Percentiles rank a stretch among this genome's conserved stretches.
phyloP scores from a whole-genome alignment of 495 filamentous ascomycete genomes.

The Collariella sp. region DNA sequence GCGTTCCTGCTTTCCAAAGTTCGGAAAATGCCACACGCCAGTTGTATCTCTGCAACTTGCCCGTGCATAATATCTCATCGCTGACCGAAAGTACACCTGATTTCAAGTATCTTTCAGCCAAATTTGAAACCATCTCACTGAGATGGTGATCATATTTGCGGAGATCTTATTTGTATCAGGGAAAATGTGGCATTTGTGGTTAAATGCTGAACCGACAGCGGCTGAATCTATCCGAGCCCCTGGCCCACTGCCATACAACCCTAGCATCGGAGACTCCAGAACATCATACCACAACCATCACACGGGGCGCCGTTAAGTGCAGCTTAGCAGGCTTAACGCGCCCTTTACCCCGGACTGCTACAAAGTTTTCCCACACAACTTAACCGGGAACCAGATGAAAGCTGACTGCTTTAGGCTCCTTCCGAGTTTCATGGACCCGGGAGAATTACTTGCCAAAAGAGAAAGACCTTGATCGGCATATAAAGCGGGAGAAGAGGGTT shows the following conservation, averaged over 20 bases:
- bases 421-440: neutral
- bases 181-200: too few species aligned
- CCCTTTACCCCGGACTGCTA: slow-evolving; percentile 1
- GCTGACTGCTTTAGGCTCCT: neutral
- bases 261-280: neutral
- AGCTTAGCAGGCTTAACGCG: neutral
- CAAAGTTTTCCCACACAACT: neutral
- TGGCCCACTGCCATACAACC: neutral
- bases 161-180: too few species aligned
- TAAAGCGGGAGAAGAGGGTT: neutral
- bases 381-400: neutral
- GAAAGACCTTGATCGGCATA: neutral
- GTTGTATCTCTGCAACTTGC: too few species aligned
- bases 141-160: too few species aligned
- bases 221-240: neutral
- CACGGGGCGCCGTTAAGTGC: neutral
- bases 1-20: too few species aligned
- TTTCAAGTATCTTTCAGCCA: too few species aligned
- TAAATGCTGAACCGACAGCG: neutral
- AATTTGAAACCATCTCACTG: too few species aligned
- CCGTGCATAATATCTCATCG: too few species aligned
- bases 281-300: neutral
- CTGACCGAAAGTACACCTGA: too few species aligned
- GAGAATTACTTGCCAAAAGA: too few species aligned
- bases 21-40: too few species aligned